phyloP scores from a whole-genome alignment of 768 basidiomycete species.

The Mycena capillaripes region DNA sequence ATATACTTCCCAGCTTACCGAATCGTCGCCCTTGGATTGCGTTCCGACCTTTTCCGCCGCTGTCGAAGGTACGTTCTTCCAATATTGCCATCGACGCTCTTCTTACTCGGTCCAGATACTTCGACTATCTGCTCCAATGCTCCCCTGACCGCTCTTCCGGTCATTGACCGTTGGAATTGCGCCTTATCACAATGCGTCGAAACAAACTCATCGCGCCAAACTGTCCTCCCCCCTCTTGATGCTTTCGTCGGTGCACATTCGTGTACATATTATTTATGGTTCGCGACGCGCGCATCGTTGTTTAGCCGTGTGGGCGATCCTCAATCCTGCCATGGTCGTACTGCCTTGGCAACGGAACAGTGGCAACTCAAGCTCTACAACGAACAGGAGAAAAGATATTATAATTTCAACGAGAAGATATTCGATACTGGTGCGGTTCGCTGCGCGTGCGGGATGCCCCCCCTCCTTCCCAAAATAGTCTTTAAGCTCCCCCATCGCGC shows the following conservation, averaged over 20 bases:
- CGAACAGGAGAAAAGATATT: not conserved
- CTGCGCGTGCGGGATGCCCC: slow-evolving; percentile 22
- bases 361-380: slow-evolving; percentile 31
- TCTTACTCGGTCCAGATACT: not conserved
- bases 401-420: not conserved
- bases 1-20: not conserved
- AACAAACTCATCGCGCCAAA: not conserved
- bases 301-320: not conserved
- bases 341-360: slow-evolving; percentile 4
- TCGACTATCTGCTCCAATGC: not conserved
- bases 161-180: slow-evolving; percentile 20
- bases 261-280: slow-evolving; percentile 29
- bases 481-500: slow-evolving; percentile 5
- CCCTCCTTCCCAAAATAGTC: not conserved
- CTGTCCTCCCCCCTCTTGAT: slow-evolving; percentile 13
- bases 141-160: not conserved
- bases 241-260: slow-evolving; percentile 24
- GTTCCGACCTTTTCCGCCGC: not conserved
- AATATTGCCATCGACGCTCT: not conserved
- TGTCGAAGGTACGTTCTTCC: not conserved
- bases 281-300: slow-evolving; percentile 20
- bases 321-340: not conserved
- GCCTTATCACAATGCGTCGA: not conserved
- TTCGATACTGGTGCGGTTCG: not conserved
- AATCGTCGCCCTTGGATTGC: not conserved